These are phyloP conservation scores for Straminergon stramineum DNA, from an alignment of 225 moss, liverwort and hornwort genomes.

Conservation along the genomic window DNA sequence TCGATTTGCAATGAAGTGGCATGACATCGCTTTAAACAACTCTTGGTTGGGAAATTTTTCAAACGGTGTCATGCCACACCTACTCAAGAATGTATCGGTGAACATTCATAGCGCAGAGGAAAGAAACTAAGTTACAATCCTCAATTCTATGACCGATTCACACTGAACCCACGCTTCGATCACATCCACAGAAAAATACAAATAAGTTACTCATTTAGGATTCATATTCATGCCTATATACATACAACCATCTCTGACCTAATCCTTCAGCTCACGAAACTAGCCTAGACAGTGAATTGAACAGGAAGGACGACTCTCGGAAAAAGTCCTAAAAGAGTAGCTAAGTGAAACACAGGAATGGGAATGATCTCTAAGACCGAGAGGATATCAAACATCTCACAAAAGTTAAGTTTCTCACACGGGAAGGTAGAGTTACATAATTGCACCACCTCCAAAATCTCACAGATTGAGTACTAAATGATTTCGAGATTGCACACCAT, in stretches of 20 bases:
- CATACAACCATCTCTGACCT: neutral
- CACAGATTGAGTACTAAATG: neutral
- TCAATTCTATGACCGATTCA: neutral
- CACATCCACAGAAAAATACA: conserved; percentile 26
- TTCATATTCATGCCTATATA: neutral
- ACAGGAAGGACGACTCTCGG: neutral
- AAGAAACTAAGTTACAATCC: neutral
- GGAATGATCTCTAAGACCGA: neutral
- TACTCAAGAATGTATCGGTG: neutral
- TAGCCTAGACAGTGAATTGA: neutral
- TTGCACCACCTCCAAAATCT: neutral
- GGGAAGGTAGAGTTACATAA: neutral
- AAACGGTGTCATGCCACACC: neutral
- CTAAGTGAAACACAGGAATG: neutral
- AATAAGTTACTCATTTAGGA: neutral
- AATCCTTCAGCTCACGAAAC: neutral
- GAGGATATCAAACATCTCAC: neutral
- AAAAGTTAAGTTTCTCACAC: neutral
- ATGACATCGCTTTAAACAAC: neutral
- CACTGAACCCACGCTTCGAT: neutral
- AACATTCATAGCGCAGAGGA: neutral
- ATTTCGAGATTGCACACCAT: neutral
- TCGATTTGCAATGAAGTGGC: neutral
- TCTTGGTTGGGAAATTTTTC: neutral
- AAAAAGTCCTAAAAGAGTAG: neutral